Conservation (phyloP, 2,329 filamentous ascomycete genomes). For the Beauveria scarabaeidicola region DNA sequence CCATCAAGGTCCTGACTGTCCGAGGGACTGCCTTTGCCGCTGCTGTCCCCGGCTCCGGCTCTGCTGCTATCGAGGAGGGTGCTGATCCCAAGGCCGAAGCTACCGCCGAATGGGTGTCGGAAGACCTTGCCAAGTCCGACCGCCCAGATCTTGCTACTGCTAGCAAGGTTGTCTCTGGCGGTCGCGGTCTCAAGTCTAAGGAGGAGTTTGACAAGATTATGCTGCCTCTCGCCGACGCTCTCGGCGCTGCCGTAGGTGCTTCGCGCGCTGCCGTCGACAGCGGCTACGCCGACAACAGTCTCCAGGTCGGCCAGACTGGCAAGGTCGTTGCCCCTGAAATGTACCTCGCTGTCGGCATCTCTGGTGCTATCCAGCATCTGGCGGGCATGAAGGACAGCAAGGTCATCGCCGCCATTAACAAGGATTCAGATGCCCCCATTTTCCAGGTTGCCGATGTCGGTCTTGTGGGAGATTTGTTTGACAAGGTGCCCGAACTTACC, state of each 20-base stretch:
- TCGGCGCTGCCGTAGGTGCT: slow-evolving; percentile 93
- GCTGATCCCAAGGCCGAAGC: slow-evolving; percentile 70
- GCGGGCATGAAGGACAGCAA: slow-evolving; percentile 99
- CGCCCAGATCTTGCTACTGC: slow-evolving; percentile 91
- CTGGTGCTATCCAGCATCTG: slow-evolving; percentile 93
- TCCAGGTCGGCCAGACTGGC: slow-evolving; percentile 96
- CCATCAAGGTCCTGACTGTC: slow-evolving; percentile 82
- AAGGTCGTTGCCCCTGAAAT: slow-evolving; percentile 97
- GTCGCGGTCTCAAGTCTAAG: slow-evolving; percentile 92
- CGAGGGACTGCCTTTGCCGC: slow-evolving; percentile 86
- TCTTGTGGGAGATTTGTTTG: slow-evolving; percentile 89
- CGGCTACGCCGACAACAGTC: slow-evolving; percentile 94
- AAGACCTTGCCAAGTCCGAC: slow-evolving; percentile 87
- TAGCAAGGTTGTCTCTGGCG: slow-evolving; percentile 81
- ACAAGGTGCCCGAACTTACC: slow-evolving; percentile 90
- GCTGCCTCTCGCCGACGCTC: slow-evolving; percentile 79
- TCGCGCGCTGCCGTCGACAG: slow-evolving; percentile 93
- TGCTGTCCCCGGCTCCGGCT: slow-evolving; percentile 61
- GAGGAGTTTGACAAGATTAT: slow-evolving; percentile 94
- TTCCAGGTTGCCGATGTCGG: slow-evolving; percentile 98
- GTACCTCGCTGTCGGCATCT: slow-evolving; percentile 93
- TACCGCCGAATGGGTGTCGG: slow-evolving; percentile 81
- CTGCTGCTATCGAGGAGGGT: slow-evolving; percentile 70
- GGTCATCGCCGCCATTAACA: slow-evolving; percentile 98
- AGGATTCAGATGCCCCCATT: slow-evolving; percentile 92